Percentiles rank a stretch among this genome's conserved stretches.
phyloP scores from a whole-genome alignment of 768 basidiomycete genomes.

The Mycena rebaudengoi region DNA sequence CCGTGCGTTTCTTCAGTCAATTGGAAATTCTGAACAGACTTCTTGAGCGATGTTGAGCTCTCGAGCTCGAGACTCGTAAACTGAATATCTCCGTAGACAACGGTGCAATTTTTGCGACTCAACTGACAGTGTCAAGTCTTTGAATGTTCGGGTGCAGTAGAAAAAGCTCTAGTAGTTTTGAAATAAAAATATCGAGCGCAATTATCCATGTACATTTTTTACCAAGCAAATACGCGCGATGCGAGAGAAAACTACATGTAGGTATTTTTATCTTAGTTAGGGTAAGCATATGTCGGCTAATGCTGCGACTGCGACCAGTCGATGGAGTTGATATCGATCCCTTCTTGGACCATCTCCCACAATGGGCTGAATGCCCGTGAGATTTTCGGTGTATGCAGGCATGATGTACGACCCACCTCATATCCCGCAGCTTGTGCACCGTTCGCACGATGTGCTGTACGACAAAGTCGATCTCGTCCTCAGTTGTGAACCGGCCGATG shows the following conservation, averaged over 20 bases:
- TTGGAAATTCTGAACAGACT: too few species aligned
- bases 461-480: slow-evolving; percentile 96
- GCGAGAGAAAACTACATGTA: slow-evolving; percentile 15
- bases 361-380: slow-evolving; percentile 66
- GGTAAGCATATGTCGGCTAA: slow-evolving; percentile 35
- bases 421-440: slow-evolving; percentile 90
- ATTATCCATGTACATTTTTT: slow-evolving; percentile 29
- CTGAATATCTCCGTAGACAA: too few species aligned
- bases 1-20: slow-evolving; percentile 28
- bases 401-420: slow-evolving; percentile 65
- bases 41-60: too few species aligned
- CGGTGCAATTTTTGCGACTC: too few species aligned
- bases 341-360: slow-evolving; percentile 99
- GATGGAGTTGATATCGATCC: slow-evolving; percentile 94
- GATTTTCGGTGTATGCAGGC: neutral
- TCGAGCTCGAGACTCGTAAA: too few species aligned
- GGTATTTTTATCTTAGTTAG: slow-evolving; percentile 13
- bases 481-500: slow-evolving; percentile 97
- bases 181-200: too few species aligned
- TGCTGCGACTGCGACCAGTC: slow-evolving; percentile 92
- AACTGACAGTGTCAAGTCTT: too few species aligned
- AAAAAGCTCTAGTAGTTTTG: too few species aligned
- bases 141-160: too few species aligned
- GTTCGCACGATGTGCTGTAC: slow-evolving; percentile 85
- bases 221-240: slow-evolving; percentile 1